phyloP scores from a whole-genome alignment of 306 rosid species.

The Vicia faba region DNA sequence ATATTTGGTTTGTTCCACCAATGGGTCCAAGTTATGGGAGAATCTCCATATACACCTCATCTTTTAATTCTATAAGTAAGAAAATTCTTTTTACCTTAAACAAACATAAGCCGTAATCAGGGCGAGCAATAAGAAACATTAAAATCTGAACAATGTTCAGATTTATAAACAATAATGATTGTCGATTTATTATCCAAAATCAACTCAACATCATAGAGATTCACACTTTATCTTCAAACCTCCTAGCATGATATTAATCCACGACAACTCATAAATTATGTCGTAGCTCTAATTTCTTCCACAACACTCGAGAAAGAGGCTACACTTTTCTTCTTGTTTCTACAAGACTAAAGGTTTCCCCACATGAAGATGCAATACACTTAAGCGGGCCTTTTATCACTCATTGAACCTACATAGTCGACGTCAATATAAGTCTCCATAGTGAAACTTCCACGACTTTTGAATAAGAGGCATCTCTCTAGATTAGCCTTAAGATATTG shows the following conservation, averaged over 20 bases:
- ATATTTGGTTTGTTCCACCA: background rate
- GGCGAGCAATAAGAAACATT: background rate
- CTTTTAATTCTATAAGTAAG: background rate
- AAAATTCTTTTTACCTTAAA: background rate
- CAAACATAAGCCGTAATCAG: background rate
- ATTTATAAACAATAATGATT: too few species aligned
- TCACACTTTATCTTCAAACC: too few species aligned
- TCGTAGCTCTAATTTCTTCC: too few species aligned
- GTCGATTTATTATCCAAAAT: too few species aligned
- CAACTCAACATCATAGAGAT: too few species aligned
- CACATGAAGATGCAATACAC: background rate
- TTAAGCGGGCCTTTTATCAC: background rate
- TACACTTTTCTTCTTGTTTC: too few species aligned
- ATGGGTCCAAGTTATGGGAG: background rate
- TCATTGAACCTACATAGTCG: background rate
- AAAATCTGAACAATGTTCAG: background rate
- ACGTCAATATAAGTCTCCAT: background rate
- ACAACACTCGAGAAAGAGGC: too few species aligned
- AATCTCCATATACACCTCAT: background rate
- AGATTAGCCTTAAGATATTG: background rate
- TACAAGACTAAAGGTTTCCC: background rate
- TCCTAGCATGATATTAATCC: too few species aligned
- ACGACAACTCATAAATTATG: too few species aligned
- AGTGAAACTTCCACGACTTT: background rate
- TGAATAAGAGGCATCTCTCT: background rate